Conservation (phyloP, 495 filamentous ascomycete genomes). For the Xylaria telfairii region DNA sequence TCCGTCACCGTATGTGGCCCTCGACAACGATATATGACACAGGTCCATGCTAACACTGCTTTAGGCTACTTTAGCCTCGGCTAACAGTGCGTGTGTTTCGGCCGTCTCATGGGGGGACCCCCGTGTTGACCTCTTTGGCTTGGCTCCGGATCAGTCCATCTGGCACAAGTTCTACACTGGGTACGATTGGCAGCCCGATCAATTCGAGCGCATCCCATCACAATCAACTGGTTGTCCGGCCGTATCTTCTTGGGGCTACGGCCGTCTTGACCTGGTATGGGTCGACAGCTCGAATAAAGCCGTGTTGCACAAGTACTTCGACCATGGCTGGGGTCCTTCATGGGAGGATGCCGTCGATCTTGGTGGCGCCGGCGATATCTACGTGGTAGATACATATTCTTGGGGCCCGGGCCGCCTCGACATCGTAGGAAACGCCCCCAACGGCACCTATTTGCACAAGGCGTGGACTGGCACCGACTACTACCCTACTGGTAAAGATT, state of each 20-base stretch:
- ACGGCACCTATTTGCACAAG: slow-evolving; percentile 32
- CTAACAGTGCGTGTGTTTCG: neutral
- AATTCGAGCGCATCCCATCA: slow-evolving; percentile 17
- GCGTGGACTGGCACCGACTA: slow-evolving; percentile 62
- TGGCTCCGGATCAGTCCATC: slow-evolving; percentile 17
- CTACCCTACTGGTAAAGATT: slow-evolving; percentile 39
- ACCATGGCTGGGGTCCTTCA: slow-evolving; percentile 17
- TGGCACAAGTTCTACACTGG: slow-evolving; percentile 27
- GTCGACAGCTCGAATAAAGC: neutral
- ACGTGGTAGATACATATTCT: neutral
- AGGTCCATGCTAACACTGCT: neutral
- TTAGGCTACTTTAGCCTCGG: slow-evolving; percentile 12
- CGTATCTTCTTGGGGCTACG: slow-evolving; percentile 11
- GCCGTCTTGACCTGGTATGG: slow-evolving; percentile 20
- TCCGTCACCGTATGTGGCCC: neutral
- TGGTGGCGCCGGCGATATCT: neutral
- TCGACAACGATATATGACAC: no score
- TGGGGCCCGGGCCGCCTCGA: slow-evolving; percentile 16
- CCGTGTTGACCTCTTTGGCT: slow-evolving; percentile 22
- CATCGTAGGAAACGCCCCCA: slow-evolving; percentile 9
- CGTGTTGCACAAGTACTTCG: slow-evolving; percentile 22
- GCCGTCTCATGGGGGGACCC: slow-evolving; percentile 21
- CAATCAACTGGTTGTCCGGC: slow-evolving; percentile 2
- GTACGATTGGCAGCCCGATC: slow-evolving; percentile 23
- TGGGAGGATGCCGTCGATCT: slow-evolving; percentile 15